These are phyloP conservation scores for Neoboletus magnificus DNA, from an alignment of 768 basidiomycete genomes.

Conservation along the genomic window DNA sequence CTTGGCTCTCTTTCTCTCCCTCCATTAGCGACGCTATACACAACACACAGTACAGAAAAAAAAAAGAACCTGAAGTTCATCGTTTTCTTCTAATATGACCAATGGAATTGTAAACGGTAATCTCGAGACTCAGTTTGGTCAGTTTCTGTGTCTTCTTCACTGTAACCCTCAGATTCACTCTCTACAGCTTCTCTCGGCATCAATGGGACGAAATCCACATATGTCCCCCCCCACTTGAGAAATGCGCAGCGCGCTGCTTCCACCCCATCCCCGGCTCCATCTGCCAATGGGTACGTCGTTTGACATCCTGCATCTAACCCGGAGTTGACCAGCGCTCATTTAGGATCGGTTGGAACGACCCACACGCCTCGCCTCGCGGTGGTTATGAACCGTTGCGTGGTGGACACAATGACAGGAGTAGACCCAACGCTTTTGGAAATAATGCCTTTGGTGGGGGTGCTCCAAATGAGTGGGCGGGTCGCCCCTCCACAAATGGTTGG, in stretches of 20 bases:
- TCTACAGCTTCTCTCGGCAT: constrained; percentile 69
- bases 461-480: constrained; percentile 41
- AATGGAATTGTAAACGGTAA: constrained; percentile 86
- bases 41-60: constrained; percentile 22
- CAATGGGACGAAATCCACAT: constrained; percentile 66
- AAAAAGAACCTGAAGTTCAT: constrained; percentile 30
- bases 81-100: constrained; percentile 65
- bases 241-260: constrained; percentile 82
- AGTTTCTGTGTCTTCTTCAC: constrained; percentile 22
- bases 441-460: constrained; percentile 31
- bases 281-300: constrained; percentile 51
- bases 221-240: constrained; percentile 89
- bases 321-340: constrained; percentile 19
- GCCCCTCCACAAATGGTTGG: constrained; percentile 40
- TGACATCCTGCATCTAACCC: constrained; percentile 11
- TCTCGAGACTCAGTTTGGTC: constrained; percentile 75
- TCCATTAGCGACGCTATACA: constrained; percentile 28
- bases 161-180: not conserved
- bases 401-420: constrained; percentile 36
- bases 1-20: constrained; percentile 23
- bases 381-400: constrained; percentile 42
- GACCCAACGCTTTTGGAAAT: constrained; percentile 40
- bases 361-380: constrained; percentile 63
- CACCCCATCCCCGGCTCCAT: constrained; percentile 34
- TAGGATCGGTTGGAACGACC: constrained; percentile 74